Evolutionary conservation across 805 yeast species (phyloP), one percentile per base, ranked within the genome.

Genomic region (Candida hispaniensis): DNA sequence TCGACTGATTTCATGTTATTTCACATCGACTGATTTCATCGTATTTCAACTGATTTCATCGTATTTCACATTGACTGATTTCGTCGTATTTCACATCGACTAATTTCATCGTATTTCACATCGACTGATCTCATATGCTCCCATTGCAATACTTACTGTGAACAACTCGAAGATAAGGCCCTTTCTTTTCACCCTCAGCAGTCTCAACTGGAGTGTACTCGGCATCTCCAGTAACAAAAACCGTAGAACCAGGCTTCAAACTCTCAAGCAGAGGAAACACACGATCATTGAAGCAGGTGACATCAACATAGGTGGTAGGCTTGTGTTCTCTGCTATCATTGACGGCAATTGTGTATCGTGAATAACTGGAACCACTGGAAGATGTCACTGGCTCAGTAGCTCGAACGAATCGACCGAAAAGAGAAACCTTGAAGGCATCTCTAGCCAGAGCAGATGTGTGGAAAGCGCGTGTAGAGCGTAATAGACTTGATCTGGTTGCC

Each of bases 381-480:
- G 36, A 23, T 12, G 36, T 32, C 4, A 32, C 14, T 21, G 36
- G 17, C 28, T 32, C 36, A 14, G 36, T 22, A 18, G 22, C 28
- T 17, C 14, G 12, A 5, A 28, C 36, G 18, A 32, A 7, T 23
- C 36, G 36, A 28, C 36, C 36, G 22, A 23, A 28, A 14, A 32
- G 36, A 22, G 36, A 23, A 6, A 32, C 36, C 36, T 32, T 32
- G 36, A 32, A 32, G 28, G 28, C 23, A 14, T 32, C 36, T 17
- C 36, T 27, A 18, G 36, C 36, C 9, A 23, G 28, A n/a, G 36
- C 36, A 10, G 36, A 17, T 16, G 36, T 17, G 28, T 27, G 7
- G 36, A 32, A 32, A 13, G 23, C 18, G 23, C 36, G 28, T 14
- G 36, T 23, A 28, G 24, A 32, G 23, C 36, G 36, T 21, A n/a